A percentile compares a stretch with the other conserved stretches of the same genome.
Conservation (phyloP, 169 alveolate species). For the Plasmodium reichenowi region DNA sequence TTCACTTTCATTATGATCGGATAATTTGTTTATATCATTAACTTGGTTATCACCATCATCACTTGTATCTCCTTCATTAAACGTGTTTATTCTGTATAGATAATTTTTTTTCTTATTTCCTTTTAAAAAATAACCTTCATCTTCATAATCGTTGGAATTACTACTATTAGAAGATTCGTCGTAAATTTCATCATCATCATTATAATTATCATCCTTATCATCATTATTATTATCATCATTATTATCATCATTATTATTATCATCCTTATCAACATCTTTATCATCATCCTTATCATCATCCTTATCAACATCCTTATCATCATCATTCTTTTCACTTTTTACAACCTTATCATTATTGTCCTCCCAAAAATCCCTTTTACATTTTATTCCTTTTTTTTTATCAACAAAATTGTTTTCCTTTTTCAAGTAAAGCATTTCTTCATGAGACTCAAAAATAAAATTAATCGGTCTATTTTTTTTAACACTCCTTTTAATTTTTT, state of each 20-base stretch:
- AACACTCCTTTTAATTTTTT: conserved; percentile 15
- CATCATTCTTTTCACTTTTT: conserved; percentile 10
- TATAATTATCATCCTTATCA: neutral
- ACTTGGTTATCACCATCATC: neutral
- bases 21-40: neutral
- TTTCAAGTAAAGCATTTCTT: conserved; percentile 65
- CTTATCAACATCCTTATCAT: neutral
- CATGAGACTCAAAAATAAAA: conserved; percentile 59
- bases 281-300: neutral
- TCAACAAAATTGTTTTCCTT: conserved; percentile 13
- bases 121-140: no score
- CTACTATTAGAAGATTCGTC: neutral
- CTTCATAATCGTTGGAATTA: neutral
- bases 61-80: conserved; percentile 3
- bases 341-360: neutral
- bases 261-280: neutral
- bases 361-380: neutral
- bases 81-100: no score
- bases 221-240: neutral
- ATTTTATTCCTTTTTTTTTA: neutral
- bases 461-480: conserved; percentile 18
- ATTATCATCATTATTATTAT: conserved; percentile 10
- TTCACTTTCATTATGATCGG: neutral
- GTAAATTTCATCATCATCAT: neutral
- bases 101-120: no score